These are phyloP conservation scores for Dovyalis caffra DNA, from an alignment of 345 rosid species.

Conservation along the genomic window DNA sequence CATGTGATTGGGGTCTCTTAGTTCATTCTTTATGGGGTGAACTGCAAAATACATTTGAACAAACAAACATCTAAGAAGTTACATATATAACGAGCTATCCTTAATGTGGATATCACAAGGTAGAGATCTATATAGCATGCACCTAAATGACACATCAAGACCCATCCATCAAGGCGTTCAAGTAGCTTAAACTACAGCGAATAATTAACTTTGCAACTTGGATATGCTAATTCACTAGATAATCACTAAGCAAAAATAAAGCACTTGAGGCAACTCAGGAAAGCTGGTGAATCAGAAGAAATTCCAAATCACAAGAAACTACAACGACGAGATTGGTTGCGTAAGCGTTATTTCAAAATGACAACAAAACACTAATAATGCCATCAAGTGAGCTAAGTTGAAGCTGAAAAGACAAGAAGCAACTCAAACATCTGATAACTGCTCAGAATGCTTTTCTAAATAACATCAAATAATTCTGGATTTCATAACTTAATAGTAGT, in stretches of 20 bases:
- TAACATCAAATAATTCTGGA: background rate
- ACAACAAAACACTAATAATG: too few species aligned
- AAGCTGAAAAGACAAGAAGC: too few species aligned
- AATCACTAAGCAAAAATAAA: background rate
- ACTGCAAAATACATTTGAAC: conserved; percentile 40
- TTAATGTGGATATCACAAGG: background rate
- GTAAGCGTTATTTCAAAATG: too few species aligned
- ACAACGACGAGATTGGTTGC: too few species aligned
- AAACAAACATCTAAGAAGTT: background rate
- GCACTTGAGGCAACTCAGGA: background rate
- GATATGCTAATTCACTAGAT: background rate
- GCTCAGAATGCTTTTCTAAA: background rate
- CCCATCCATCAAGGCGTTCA: background rate
- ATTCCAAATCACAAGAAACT: too few species aligned
- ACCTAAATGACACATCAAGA: background rate
- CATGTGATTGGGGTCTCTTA: conserved; percentile 53
- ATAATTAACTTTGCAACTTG: background rate
- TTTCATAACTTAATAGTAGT: conserved; percentile 44
- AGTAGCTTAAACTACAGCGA: background rate
- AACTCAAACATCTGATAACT: background rate
- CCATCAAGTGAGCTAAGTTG: too few species aligned
- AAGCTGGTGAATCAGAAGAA: background rate
- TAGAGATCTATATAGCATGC: background rate
- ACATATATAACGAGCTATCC: background rate
- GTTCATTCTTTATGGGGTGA: conserved; percentile 67